Percentiles rank a stretch among this genome's conserved stretches.
Evolutionary conservation across 495 filamentous ascomycete genomes (phyloP).

Genomic region (Podospora tetraspora): DNA sequence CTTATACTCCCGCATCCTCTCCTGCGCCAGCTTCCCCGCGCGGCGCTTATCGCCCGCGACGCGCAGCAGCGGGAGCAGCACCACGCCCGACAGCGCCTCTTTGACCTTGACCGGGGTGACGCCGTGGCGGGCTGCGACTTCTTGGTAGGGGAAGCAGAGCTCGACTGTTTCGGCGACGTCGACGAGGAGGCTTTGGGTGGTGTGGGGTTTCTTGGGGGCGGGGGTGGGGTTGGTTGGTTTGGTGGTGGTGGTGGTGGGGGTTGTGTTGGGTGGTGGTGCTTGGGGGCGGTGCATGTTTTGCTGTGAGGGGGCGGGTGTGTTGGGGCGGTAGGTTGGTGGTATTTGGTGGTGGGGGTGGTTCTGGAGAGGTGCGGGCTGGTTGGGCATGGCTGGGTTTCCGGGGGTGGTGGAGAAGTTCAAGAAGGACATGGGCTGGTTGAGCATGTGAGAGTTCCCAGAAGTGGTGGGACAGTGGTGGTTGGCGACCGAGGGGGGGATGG

Average conservation of each 20-base stretch:
- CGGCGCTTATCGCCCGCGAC: constrained; percentile 38
- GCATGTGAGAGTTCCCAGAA: not conserved
- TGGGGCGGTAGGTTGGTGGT: not conserved
- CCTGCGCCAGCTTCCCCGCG: constrained; percentile 7
- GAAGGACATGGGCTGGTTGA: not conserved
- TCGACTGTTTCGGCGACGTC: constrained; percentile 48
- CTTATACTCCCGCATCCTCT: constrained; percentile 5
- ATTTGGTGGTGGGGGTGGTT: not conserved
- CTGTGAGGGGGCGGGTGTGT: not conserved
- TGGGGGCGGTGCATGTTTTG: not conserved
- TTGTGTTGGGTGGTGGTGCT: not conserved
- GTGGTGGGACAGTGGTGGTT: not conserved
- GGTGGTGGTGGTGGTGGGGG: not conserved
- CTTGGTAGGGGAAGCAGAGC: constrained; percentile 40
- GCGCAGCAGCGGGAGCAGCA: constrained; percentile 43
- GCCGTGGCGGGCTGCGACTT: constrained; percentile 40
- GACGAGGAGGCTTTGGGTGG: constrained; percentile 35
- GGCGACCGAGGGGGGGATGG: not conserved
- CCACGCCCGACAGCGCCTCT: constrained; percentile 41
- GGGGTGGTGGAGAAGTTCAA: not conserved
- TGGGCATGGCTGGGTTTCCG: not conserved
- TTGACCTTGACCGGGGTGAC: constrained; percentile 39
- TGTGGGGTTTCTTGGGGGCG: constrained; percentile 20
- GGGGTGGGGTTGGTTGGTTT: not conserved
- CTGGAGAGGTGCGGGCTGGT: not conserved